Evolutionary conservation across 139 green algal genomes (phyloP), one percentile per base, ranked within the genome.

Genomic region (Coelastrella sp.): DNA sequence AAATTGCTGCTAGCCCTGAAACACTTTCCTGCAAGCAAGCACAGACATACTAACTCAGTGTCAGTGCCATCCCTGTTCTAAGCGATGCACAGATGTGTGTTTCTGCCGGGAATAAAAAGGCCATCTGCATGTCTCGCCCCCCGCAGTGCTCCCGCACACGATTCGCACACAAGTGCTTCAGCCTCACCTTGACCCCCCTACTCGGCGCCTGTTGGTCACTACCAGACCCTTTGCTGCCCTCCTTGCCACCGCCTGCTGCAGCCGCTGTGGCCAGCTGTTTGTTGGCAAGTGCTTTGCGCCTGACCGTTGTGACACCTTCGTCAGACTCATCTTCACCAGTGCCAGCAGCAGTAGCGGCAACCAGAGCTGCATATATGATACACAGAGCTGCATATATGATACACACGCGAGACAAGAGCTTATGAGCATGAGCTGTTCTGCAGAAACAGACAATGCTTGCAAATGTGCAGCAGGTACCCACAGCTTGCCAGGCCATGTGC

Each of bases 251-350:
- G 32, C 14, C 68, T 68, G 68, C 83, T 88, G 83, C 68, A 54
- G 68, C 80, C 58, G 80, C 58, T 85, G 80, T 47, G 14, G 83
- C 83, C 80, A 56, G 61, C 83, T 73, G 77, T 59, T 19, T 73
- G 8, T 68, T 16, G 8, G 11, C 23, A 61, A 20, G 13, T 7
- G 71, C 16, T 13, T 85, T 85, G 19, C 79, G 79, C 79, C 17
- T 85, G 57, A 85, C 79, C 14, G 61, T 64, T 22, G 47, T 19
- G 4, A 68, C 61, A 61, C 57, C 81, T 22, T 76, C 81, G 8
- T 87, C 81, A 13, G 81, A 76, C 14, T 87, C 61, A 13, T 87
- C 23, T 23, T 74, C 32, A 64, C 65, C 81, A 71, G 64, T 71
- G 32, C 32, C 32, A 23, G 32, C 74, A 56, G 64, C 64, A 71